Evolutionary conservation across 352 stramenopile genomes (phyloP).

Genomic region (Phytophthora hybrid): DNA sequence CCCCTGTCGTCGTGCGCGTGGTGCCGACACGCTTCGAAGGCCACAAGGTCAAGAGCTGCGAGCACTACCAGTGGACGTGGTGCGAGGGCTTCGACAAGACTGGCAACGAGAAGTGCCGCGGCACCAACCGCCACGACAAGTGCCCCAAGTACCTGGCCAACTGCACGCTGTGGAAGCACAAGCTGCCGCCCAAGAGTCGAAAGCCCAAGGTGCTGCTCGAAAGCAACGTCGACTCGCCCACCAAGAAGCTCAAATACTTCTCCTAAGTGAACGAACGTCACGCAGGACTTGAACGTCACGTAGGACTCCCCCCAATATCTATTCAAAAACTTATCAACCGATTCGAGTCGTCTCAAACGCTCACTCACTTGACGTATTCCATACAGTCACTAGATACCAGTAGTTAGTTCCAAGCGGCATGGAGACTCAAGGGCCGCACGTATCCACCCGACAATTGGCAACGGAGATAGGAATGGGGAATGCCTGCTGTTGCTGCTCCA

Average conservation of each 20-base stretch:
- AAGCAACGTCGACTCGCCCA: constrained; percentile 76
- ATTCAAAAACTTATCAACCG: constrained; percentile 8
- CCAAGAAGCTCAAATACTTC: constrained; percentile 88
- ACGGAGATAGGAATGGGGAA: constrained; percentile 42
- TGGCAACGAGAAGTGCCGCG: constrained; percentile 85
- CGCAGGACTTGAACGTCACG: background rate
- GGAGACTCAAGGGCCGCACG: constrained; percentile 32
- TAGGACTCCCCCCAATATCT: background rate
- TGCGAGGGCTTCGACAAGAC: constrained; percentile 88
- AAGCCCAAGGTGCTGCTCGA: constrained; percentile 74
- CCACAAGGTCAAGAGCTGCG: constrained; percentile 83
- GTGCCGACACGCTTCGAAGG: constrained; percentile 77
- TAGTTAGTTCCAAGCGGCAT: constrained; percentile 7
- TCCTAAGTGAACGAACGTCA: constrained; percentile 39
- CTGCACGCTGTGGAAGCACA: constrained; percentile 89
- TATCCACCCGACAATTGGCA: constrained; percentile 20
- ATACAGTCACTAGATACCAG: constrained; percentile 8
- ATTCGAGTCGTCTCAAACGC: background rate
- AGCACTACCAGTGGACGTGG: constrained; percentile 90
- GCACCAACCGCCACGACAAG: constrained; percentile 88
- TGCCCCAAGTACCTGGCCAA: constrained; percentile 89
- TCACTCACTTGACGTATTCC: background rate
- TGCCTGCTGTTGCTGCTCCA: constrained; percentile 53
- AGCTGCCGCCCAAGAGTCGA: constrained; percentile 84
- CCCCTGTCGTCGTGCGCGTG: constrained; percentile 79